Evolutionary conservation across 2,329 filamentous ascomycete species (phyloP).

Genomic region (Hypoxylon sp.): DNA sequence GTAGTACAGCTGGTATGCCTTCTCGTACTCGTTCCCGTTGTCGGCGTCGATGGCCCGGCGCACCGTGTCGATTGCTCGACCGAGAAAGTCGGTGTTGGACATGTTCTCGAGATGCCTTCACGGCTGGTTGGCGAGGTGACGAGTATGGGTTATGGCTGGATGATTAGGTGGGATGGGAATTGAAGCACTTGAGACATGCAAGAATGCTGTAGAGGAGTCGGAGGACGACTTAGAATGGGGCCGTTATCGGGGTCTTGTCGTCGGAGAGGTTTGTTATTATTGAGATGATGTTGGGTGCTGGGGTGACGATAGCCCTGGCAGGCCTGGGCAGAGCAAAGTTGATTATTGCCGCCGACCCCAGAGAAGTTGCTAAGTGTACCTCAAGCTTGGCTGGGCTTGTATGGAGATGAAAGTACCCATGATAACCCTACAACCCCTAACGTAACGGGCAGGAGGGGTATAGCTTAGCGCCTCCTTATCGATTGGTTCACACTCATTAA

Average conservation of each 20-base stretch:
- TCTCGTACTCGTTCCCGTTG: conserved; percentile 95
- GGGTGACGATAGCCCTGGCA: not conserved
- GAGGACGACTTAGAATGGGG: not conserved
- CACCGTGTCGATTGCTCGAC: conserved; percentile 94
- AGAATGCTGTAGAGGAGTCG: conserved; percentile 1
- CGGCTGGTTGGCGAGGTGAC: not conserved
- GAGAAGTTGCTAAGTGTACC: conserved; percentile 11
- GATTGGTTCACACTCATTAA: conserved; percentile 32
- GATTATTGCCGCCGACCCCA: conserved; percentile 18
- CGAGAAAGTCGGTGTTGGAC: conserved; percentile 97
- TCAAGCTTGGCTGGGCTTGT: not conserved
- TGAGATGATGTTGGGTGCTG: conserved; percentile 4
- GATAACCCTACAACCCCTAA: conserved; percentile 13
- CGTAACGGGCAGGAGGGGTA: conserved; percentile 31
- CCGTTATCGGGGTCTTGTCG: not conserved
- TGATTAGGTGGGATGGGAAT: not conserved
- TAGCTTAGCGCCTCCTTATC: conserved; percentile 27
- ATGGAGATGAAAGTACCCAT: conserved; percentile 13
- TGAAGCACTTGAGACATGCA: not conserved
- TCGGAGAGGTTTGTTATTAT: conserved; percentile 1
- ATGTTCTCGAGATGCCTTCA: conserved; percentile 63
- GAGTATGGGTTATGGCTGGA: not conserved
- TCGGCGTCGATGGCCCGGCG: conserved; percentile 98
- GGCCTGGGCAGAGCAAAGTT: not conserved
- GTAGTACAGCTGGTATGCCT: conserved; percentile 97